Base-by-base conservation (phyloP, 225 moss, liverwort and hornwort genomes). In the Sphagnum tenellum region DNA sequence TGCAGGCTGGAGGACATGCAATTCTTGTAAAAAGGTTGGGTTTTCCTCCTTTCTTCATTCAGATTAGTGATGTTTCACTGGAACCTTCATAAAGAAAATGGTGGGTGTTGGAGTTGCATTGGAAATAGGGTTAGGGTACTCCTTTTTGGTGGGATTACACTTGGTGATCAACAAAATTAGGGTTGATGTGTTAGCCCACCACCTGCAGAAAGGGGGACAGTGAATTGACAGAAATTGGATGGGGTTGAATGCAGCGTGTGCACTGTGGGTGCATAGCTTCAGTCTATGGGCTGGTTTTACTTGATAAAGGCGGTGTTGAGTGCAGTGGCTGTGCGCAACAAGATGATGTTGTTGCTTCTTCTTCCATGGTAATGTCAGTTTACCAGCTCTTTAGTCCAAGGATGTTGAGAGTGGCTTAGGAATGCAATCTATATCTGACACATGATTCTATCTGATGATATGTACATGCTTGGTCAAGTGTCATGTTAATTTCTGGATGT, bases 191-290 rank as follows among this genome's bases (percentile, higher is more conserved):
- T 29, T 29, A 29, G 29, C 29, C 29, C 29, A 29, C 29, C 29
- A 29, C 29, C 29, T 29, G 29, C 29, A 29, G 29, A 29, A 29
- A 29, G 29, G 29, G 29, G 29, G 29, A 29, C 29, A 29, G 29
- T 29, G 29, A 29, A 29, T 29, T 63, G 70, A 58, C 48, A 48
- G 11, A 48, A 63, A 56, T 45, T 3, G 12, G 66, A 44, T 45
- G 53, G 46, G 64, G 44, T 14, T 66, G 70, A 64, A 64, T 81
- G 81, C 89, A 95, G 94, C 82, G 91, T 64, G 94, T 95, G 5
- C 94, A 95, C 80, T 95, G 94, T 59, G 94, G 94, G 44, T 95
- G 94, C 74, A 86, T 95, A 55, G 91, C 86, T 12, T 95, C 94
- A 44, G 72, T 88, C 2, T 75, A 76, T 64, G 88, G 86, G 61